phyloP scores from a whole-genome alignment of 768 basidiomycete species.

The Boletellus ananiceps region DNA sequence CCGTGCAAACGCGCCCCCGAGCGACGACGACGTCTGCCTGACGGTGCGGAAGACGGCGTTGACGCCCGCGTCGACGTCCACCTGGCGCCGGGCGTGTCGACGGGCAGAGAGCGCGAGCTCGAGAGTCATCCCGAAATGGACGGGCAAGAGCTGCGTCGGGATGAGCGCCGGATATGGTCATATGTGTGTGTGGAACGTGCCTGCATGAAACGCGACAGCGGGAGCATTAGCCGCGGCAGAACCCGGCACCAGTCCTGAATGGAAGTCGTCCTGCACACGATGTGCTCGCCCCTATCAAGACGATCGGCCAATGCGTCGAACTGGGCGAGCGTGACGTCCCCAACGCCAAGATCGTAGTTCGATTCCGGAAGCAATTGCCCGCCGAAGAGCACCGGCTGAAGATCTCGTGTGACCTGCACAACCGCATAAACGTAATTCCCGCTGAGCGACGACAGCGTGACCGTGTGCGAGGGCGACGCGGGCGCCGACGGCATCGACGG shows the following conservation, averaged over 20 bases:
- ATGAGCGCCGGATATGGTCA: slow-evolving; percentile 8
- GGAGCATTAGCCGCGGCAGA: slow-evolving; percentile 55
- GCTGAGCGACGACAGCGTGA: slow-evolving; percentile 84
- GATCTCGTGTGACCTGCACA: slow-evolving; percentile 89
- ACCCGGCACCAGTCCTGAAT: slow-evolving; percentile 44
- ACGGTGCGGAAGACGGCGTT: slow-evolving; percentile 83
- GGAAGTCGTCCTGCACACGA: slow-evolving; percentile 28
- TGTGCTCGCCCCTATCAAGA: slow-evolving; percentile 39
- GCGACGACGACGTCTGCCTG: slow-evolving; percentile 57
- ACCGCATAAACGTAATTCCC: slow-evolving; percentile 85
- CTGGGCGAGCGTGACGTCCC: slow-evolving; percentile 80
- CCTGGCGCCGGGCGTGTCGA: slow-evolving; percentile 37
- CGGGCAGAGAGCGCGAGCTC: slow-evolving; percentile 60
- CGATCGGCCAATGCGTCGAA: slow-evolving; percentile 63
- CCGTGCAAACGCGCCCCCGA: slow-evolving; percentile 50
- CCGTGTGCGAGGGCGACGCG: slow-evolving; percentile 46
- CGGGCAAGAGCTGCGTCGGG: slow-evolving; percentile 48
- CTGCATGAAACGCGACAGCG: slow-evolving; percentile 72
- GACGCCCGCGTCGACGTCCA: slow-evolving; percentile 77
- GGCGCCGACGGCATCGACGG: slow-evolving; percentile 59
- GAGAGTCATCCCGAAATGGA: slow-evolving; percentile 68
- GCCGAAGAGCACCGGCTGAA: slow-evolving; percentile 81
- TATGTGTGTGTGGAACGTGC: slow-evolving; percentile 39
- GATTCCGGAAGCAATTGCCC: slow-evolving; percentile 72
- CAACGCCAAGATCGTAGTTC: slow-evolving; percentile 72